Percentiles rank a stretch among this genome's conserved stretches.
Conservation (phyloP, 306 rosid species). For the Vigna unguiculata region DNA sequence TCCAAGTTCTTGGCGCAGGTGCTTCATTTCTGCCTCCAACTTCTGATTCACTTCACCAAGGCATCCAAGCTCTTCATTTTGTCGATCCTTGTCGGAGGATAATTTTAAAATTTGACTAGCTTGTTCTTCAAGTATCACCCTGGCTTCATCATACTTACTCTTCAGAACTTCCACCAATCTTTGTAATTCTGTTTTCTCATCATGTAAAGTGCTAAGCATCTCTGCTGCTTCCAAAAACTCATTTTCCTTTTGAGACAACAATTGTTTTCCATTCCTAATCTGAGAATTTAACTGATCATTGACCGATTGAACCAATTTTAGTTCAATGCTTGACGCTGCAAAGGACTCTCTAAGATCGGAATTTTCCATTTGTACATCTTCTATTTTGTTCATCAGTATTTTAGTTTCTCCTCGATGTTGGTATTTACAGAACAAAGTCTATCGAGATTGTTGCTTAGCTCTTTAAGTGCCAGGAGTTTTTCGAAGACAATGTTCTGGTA, state of each 20-base stretch:
- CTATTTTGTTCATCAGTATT: constrained; percentile 58
- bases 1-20: constrained; percentile 54
- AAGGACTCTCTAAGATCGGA: constrained; percentile 67
- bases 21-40: constrained; percentile 58
- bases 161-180: constrained; percentile 58
- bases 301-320: constrained; percentile 52
- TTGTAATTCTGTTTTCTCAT: constrained; percentile 67
- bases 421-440: constrained; percentile 53
- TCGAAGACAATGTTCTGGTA: constrained; percentile 61
- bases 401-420: constrained; percentile 66
- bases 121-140: constrained; percentile 55
- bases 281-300: constrained; percentile 62
- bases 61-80: constrained; percentile 51
- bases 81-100: constrained; percentile 55
- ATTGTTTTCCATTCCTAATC: constrained; percentile 57
- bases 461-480: constrained; percentile 58
- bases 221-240: constrained; percentile 63
- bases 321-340: constrained; percentile 59
- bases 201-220: constrained; percentile 46
- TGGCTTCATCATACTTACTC: constrained; percentile 58
- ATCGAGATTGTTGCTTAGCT: constrained; percentile 58
- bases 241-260: constrained; percentile 61
- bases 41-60: constrained; percentile 61
- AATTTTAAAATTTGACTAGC: constrained; percentile 58
- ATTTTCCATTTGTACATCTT: constrained; percentile 58